Evolutionary conservation across 805 yeast species (phyloP), one percentile per base, ranked within the genome.

Genomic region (Monosporozyma yasuniensis): DNA sequence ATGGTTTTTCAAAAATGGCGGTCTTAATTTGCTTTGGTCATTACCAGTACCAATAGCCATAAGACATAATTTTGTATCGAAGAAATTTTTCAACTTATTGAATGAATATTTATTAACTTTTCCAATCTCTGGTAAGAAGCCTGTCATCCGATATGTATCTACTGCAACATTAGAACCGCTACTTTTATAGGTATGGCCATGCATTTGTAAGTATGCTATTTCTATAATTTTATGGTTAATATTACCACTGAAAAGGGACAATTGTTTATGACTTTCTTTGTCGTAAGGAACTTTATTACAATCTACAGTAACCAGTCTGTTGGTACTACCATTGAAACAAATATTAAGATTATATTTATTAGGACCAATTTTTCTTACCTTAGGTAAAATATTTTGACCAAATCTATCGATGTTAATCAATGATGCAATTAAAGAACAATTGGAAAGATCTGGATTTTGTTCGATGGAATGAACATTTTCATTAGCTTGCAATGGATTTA

Each of bases 351-450:
- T 47, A 47, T 59, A 53, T 32, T 60, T 19, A 21, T 57, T 42
- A 23, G 48, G 37, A 3, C 52, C 50, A 2, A 59, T 45, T 3
- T 61, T 44, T 39, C 52, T 50, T 3, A 57, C 43, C 16, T 22
- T 25, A 3, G 63, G 56, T 1, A 48, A 27, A 25, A 10, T 7
- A 1, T 47, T 28, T 1, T 53, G 44, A 5, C 59, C 56, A 21
- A 59, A 59, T 18, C 65, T 63, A 0, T 70, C 60, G 0, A 81
- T 65, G 1, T 87, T 77, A 14, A 84, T 67, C 14, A 86, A 58
- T 0, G 90, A 72, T 2, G 89, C 80, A 3, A 87, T 86, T 60
- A 87, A 79, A 0, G 95, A 85, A 64, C 95, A 87, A 63, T 87
- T 82, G 8, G 79, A 51, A n/a, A 66, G 54, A 45, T 58, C 57